These are phyloP conservation scores for Sugiyamaella lignohabitans DNA, from an alignment of 805 yeast genomes.

Conservation along the genomic window DNA sequence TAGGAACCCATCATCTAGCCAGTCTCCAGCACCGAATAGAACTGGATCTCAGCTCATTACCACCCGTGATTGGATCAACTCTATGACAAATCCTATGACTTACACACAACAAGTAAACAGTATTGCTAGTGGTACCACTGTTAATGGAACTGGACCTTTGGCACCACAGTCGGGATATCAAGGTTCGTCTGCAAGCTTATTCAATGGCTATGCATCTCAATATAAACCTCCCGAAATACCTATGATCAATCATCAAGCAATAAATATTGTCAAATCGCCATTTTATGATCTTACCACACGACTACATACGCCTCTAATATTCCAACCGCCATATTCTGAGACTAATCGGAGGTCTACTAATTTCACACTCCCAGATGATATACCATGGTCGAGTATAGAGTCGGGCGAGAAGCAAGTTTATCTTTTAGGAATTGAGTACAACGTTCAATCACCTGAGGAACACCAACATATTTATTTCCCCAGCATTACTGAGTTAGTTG, in stretches of 20 bases:
- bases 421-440: conserved; percentile 42
- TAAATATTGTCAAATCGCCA: conserved; percentile 28
- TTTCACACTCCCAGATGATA: conserved; percentile 42
- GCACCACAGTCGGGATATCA: not conserved
- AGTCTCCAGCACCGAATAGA: too few species aligned
- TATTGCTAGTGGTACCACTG: not conserved
- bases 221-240: not conserved
- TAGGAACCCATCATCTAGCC: too few species aligned
- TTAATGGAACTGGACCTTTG: too few species aligned
- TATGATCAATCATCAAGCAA: not conserved
- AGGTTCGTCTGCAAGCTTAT: not conserved
- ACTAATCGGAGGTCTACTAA: conserved; percentile 7
- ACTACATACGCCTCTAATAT: conserved; percentile 19
- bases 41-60: conserved; percentile 12
- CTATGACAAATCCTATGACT: not conserved
- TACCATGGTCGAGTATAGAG: too few species aligned
- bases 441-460: conserved; percentile 11
- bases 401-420: conserved; percentile 37
- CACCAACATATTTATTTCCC: conserved; percentile 53
- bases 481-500: conserved; percentile 55
- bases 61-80: conserved; percentile 21
- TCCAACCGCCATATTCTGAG: conserved; percentile 12
- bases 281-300: conserved; percentile 20
- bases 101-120: conserved; percentile 1
- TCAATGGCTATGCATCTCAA: not conserved